A percentile compares a stretch with the other conserved stretches of the same genome.
These are phyloP conservation scores for Talaromyces sp. DNA, from an alignment of 2,329 filamentous ascomycete species.

Conservation along the genomic window DNA sequence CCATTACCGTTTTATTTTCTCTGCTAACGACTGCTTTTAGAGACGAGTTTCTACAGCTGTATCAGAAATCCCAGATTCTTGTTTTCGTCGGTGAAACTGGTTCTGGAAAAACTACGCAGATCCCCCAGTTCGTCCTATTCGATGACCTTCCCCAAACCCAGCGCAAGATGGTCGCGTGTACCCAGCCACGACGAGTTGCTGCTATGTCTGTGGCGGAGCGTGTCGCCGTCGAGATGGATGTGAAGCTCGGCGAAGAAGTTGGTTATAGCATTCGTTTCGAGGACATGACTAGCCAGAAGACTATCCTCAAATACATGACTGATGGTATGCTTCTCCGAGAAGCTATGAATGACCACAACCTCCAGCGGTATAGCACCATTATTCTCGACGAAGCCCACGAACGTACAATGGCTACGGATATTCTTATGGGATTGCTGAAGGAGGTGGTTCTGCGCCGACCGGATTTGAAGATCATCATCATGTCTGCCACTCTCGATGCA, in stretches of 20 bases:
- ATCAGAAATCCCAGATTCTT: slow-evolving; percentile 89
- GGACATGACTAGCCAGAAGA: slow-evolving; percentile 82
- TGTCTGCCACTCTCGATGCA: slow-evolving; percentile 95
- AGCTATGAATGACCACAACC: slow-evolving; percentile 90
- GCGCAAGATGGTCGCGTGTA: slow-evolving; percentile 91
- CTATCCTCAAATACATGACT: slow-evolving; percentile 98
- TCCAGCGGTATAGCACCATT: slow-evolving; percentile 91
- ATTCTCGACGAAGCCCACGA: slow-evolving; percentile 99
- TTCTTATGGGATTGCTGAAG: slow-evolving; percentile 94
- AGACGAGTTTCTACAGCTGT: slow-evolving; percentile 88
- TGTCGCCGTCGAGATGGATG: slow-evolving; percentile 95
- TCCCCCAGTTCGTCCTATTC: slow-evolving; percentile 95
- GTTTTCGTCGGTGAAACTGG: slow-evolving; percentile 99
- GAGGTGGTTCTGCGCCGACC: slow-evolving; percentile 75
- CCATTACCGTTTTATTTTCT: not conserved
- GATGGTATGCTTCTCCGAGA: slow-evolving; percentile 97
- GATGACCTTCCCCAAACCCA: slow-evolving; percentile 87
- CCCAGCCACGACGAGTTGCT: slow-evolving; percentile 93
- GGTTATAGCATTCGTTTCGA: slow-evolving; percentile 99
- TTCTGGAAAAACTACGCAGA: slow-evolving; percentile 98
- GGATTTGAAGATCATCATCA: slow-evolving; percentile 97
- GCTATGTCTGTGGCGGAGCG: slow-evolving; percentile 98
- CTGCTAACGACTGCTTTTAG: slow-evolving; percentile 36
- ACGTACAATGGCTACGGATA: slow-evolving; percentile 92
- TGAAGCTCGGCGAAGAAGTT: slow-evolving; percentile 85